A percentile compares a stretch with the other conserved stretches of the same genome.
These are phyloP conservation scores for Antrodiella citrinella DNA, from an alignment of 768 basidiomycete genomes.

Conservation along the genomic window DNA sequence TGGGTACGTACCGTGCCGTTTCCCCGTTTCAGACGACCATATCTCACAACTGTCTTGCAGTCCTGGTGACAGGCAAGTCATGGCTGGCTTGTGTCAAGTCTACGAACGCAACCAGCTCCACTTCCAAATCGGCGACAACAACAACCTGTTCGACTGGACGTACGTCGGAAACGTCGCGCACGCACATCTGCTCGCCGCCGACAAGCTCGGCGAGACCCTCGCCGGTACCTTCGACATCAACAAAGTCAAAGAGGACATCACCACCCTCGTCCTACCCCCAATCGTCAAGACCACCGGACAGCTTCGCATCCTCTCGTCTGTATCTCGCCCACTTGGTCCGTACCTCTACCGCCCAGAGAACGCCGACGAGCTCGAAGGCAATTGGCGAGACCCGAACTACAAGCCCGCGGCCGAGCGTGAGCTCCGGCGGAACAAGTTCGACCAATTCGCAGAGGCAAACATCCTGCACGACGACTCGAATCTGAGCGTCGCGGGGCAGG, in stretches of 20 bases:
- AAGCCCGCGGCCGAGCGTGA: conserved; percentile 37
- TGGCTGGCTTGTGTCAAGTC: conserved; percentile 72
- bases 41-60: conserved; percentile 30
- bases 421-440: conserved; percentile 72
- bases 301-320: conserved; percentile 67
- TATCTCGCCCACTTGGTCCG: conserved; percentile 78
- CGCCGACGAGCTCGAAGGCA: conserved; percentile 46
- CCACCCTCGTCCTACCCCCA: conserved; percentile 47
- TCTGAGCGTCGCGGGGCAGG: conserved; percentile 84
- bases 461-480: conserved; percentile 47
- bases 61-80: conserved; percentile 85
- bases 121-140: conserved; percentile 91
- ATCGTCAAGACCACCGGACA: conserved; percentile 59
- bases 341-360: conserved; percentile 55
- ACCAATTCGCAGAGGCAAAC: conserved; percentile 58
- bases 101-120: conserved; percentile 78
- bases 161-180: conserved; percentile 94
- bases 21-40: neutral
- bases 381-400: conserved; percentile 42
- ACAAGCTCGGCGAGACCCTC: conserved; percentile 60
- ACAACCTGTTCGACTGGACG: conserved; percentile 92
- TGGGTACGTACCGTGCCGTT: conserved; percentile 46
- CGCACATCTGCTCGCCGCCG: conserved; percentile 90
- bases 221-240: conserved; percentile 27
- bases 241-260: conserved; percentile 26